Percentiles rank a stretch among this genome's conserved stretches.
phyloP scores from a whole-genome alignment of 2,329 filamentous ascomycete species.

The Cercospora sojina region DNA sequence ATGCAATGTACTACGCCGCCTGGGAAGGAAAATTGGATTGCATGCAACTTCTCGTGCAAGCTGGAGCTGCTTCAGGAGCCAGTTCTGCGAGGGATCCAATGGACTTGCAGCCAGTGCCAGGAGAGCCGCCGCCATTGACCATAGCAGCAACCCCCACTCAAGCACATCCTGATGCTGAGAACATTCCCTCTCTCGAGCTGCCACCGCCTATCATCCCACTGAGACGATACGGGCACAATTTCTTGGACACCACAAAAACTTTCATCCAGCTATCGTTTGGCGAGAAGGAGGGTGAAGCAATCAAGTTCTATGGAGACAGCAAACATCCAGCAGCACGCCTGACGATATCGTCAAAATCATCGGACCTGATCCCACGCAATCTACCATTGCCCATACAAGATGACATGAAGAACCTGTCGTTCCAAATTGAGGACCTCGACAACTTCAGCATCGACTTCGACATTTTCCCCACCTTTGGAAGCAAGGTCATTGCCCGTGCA shows the following conservation, averaged over 20 bases:
- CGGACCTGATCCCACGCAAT: constrained; percentile 94
- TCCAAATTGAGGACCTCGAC: constrained; percentile 92
- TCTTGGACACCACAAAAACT: constrained; percentile 87
- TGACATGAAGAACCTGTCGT: constrained; percentile 88
- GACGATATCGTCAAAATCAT: constrained; percentile 94
- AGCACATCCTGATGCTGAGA: constrained; percentile 64
- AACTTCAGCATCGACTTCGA: constrained; percentile 96
- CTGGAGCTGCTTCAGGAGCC: constrained; percentile 30
- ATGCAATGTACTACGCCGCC: constrained; percentile 96
- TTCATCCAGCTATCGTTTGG: constrained; percentile 93
- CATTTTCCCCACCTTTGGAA: constrained; percentile 94
- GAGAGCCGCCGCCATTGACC: constrained; percentile 57
- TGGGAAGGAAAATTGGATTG: constrained; percentile 97
- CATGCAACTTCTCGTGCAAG: constrained; percentile 78
- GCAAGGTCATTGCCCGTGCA: constrained; percentile 94
- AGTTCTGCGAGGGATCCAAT: constrained; percentile 18
- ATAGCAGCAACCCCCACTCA: constrained; percentile 28
- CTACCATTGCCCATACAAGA: constrained; percentile 94
- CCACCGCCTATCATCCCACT: constrained; percentile 95
- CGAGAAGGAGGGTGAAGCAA: constrained; percentile 67
- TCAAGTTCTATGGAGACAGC: constrained; percentile 94
- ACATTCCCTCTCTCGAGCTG: constrained; percentile 86
- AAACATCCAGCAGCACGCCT: constrained; percentile 94
- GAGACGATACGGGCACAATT: constrained; percentile 94
- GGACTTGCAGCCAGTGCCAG: constrained; percentile 40